These are phyloP conservation scores for Metarhizium album DNA, from an alignment of 2,329 filamentous ascomycete species.

Conservation along the genomic window DNA sequence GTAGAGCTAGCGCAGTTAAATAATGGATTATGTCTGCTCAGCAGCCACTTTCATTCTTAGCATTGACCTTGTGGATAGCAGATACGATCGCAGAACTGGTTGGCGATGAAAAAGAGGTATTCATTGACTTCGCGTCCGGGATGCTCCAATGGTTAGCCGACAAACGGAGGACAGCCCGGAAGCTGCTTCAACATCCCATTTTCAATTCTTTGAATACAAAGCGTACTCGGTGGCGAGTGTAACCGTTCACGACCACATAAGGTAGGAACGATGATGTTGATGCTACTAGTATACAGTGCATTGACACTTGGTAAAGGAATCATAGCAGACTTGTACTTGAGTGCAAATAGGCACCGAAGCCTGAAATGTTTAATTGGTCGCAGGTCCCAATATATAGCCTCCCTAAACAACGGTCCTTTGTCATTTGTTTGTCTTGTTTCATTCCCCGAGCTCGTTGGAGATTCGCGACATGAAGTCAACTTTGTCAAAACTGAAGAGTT, in stretches of 20 bases:
- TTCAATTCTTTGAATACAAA: conserved; percentile 2
- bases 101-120: conserved; percentile 12
- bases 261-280: not conserved
- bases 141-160: conserved; percentile 18
- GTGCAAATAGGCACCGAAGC: too few relatives aligned
- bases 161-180: conserved; percentile 13
- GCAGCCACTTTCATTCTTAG: too few relatives aligned
- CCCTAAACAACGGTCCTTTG: too few relatives aligned
- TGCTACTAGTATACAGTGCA: not conserved
- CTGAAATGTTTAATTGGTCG: too few relatives aligned
- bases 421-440: too few relatives aligned
- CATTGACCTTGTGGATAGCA: conserved; percentile 8
- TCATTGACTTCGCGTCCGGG: conserved; percentile 13
- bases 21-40: too few relatives aligned
- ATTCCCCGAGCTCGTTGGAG: too few relatives aligned
- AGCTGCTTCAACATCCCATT: conserved; percentile 14
- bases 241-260: not conserved
- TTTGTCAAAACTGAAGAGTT: too few relatives aligned
- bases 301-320: not conserved
- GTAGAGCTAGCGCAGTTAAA: too few relatives aligned
- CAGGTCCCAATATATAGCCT: too few relatives aligned
- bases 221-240: not conserved
- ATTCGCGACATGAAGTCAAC: too few relatives aligned
- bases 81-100: conserved; percentile 10
- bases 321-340: not conserved